A percentile compares a stretch with the other conserved stretches of the same genome.
These are phyloP conservation scores for Pythium graminicola DNA, from an alignment of 352 stramenopile species.

Conservation along the genomic window DNA sequence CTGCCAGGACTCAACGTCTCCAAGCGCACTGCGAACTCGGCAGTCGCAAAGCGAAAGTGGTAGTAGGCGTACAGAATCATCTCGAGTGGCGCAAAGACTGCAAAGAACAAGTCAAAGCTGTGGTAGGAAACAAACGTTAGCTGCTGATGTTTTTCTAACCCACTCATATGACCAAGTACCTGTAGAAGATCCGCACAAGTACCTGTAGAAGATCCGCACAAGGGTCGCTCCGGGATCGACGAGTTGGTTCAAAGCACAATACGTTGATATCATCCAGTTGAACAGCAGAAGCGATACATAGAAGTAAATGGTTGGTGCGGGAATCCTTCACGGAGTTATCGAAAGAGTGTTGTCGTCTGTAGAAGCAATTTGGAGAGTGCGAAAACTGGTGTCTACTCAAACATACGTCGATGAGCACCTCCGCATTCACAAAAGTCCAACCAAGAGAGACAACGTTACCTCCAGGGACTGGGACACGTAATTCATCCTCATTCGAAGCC, in stretches of 20 bases:
- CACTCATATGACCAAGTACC: conserved; percentile 5
- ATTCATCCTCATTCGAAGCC: too few relatives aligned
- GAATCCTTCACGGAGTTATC: conserved; percentile 38
- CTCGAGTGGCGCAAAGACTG: background rate
- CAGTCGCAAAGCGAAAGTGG: conserved; percentile 37
- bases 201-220: conserved; percentile 15
- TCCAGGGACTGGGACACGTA: too few relatives aligned
- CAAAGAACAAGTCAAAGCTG: background rate
- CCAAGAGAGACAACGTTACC: too few relatives aligned
- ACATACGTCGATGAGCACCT: background rate
- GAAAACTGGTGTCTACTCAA: conserved; percentile 25
- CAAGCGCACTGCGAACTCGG: conserved; percentile 28
- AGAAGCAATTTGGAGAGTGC: conserved; percentile 41
- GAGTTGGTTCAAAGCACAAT: conserved; percentile 14
- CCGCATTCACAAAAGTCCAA: background rate
- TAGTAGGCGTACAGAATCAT: conserved; percentile 26
- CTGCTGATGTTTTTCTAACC: background rate
- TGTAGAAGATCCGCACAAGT: conserved; percentile 18
- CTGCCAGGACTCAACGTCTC: conserved; percentile 24
- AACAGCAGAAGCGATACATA: conserved; percentile 31
- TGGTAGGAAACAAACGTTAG: background rate
- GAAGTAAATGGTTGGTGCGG: conserved; percentile 28
- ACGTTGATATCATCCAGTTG: conserved; percentile 42
- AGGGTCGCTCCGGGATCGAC: background rate
- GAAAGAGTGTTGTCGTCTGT: conserved; percentile 32